Percentiles rank a stretch among this genome's conserved stretches.
These are phyloP conservation scores for Aphanomyces cochlioides DNA, from an alignment of 352 stramenopile species.

Conservation along the genomic window DNA sequence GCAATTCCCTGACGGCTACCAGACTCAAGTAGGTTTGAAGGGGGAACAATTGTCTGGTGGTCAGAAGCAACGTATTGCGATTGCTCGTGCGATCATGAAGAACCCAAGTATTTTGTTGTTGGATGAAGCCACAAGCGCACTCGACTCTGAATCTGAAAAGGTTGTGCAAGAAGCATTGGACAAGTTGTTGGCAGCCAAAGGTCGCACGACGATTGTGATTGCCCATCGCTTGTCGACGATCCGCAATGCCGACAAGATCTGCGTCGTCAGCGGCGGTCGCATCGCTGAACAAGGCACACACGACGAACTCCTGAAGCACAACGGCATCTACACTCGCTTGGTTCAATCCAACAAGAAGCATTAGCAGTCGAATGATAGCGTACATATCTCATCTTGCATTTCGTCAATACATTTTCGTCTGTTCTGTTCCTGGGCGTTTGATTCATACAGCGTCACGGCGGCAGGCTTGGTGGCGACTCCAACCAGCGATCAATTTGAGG, in stretches of 20 bases:
- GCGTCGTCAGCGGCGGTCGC: slow-evolving; percentile 52
- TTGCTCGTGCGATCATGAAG: slow-evolving; percentile 43
- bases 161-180: slow-evolving; percentile 86
- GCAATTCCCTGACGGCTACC: background rate
- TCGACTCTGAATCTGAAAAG: slow-evolving; percentile 51
- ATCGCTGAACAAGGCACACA: slow-evolving; percentile 92
- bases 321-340: slow-evolving; percentile 41
- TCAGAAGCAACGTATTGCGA: slow-evolving; percentile 45
- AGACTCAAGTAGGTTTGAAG: background rate
- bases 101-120: slow-evolving; percentile 42
- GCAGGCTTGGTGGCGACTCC: too few relatives aligned
- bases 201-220: slow-evolving; percentile 68
- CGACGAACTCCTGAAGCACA: slow-evolving; percentile 72
- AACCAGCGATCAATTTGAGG: too few relatives aligned
- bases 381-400: too few relatives aligned
- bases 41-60: slow-evolving; percentile 32
- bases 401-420: too few relatives aligned
- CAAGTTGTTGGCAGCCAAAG: slow-evolving; percentile 32
- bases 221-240: slow-evolving; percentile 77
- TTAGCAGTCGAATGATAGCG: slow-evolving; percentile 32
- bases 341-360: slow-evolving; percentile 28
- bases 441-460: too few relatives aligned
- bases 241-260: slow-evolving; percentile 54
- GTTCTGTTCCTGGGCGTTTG: too few relatives aligned
- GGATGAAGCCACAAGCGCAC: slow-evolving; percentile 30